A percentile compares a stretch with the other conserved stretches of the same genome.
Conservation (phyloP, 768 basidiomycete genomes). For the Rhodotorula diobovata region DNA sequence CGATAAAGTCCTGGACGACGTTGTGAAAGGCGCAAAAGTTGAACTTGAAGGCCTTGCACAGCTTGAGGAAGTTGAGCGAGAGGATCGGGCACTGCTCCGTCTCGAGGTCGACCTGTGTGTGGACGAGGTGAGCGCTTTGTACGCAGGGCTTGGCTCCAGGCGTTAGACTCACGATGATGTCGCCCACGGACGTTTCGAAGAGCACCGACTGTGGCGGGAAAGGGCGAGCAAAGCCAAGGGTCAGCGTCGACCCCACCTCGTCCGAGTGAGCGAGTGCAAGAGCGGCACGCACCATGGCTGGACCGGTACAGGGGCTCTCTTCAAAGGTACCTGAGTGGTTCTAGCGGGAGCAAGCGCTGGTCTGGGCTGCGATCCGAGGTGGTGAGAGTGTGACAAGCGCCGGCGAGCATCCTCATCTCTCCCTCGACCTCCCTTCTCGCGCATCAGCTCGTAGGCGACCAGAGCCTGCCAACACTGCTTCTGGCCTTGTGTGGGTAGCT, state of each 20-base stretch:
- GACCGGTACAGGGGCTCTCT: background rate
- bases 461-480: too few relatives aligned
- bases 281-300: constrained; percentile 2
- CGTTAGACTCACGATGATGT: constrained; percentile 59
- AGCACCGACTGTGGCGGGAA: constrained; percentile 64
- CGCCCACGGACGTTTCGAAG: constrained; percentile 93
- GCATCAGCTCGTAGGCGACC: too few relatives aligned
- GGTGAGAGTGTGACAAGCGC: too few relatives aligned
- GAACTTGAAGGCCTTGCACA: constrained; percentile 96
- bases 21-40: constrained; percentile 98
- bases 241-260: background rate
- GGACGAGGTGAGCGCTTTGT: background rate
- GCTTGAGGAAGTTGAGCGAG: constrained; percentile 92
- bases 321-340: background rate
- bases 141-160: background rate
- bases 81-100: constrained; percentile 82
- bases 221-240: background rate
- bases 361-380: too few relatives aligned
- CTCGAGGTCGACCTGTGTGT: constrained; percentile 70
- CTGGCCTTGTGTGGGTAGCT: too few relatives aligned
- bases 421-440: too few relatives aligned
- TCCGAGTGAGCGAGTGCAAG: background rate
- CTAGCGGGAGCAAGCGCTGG: background rate
- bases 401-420: too few relatives aligned
- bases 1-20: constrained; percentile 95